Evolutionary conservation across 352 stramenopile genomes (phyloP).

Genomic region (Peronospora destructor): DNA sequence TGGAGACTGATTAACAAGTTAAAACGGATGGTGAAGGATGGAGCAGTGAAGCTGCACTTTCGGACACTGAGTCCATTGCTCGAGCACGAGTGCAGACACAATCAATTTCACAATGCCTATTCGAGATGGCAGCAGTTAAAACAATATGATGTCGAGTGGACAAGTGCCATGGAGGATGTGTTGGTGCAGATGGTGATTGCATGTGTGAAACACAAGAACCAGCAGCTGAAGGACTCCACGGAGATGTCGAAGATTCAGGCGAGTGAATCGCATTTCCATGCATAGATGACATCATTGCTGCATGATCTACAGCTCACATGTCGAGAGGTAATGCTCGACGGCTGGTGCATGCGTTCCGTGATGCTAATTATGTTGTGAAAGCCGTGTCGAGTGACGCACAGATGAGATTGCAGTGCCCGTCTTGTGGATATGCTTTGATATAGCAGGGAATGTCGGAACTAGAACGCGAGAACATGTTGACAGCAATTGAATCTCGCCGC

Average conservation of each 20-base stretch:
- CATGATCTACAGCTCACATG: constrained; percentile 49
- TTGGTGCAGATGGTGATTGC: constrained; percentile 63
- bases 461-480: constrained; percentile 43
- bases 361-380: constrained; percentile 29
- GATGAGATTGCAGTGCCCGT: constrained; percentile 34
- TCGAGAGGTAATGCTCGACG: constrained; percentile 52
- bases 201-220: constrained; percentile 30
- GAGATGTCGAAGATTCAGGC: constrained; percentile 2
- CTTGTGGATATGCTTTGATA: constrained; percentile 33
- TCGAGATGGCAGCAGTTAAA: constrained; percentile 55
- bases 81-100: constrained; percentile 41
- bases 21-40: background rate
- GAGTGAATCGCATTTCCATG: constrained; percentile 27
- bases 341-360: constrained; percentile 38
- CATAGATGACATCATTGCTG: constrained; percentile 55
- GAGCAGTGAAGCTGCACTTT: constrained; percentile 49
- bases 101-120: constrained; percentile 38
- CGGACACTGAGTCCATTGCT: constrained; percentile 57
- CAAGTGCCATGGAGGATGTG: constrained; percentile 59
- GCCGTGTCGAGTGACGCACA: constrained; percentile 34
- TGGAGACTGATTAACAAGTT: constrained; percentile 47
- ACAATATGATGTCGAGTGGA: constrained; percentile 56
- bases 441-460: constrained; percentile 37
- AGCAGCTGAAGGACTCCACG: constrained; percentile 9
- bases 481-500: constrained; percentile 49